phyloP scores from a whole-genome alignment of 1,139 yeast genomes.

The Candida sojae region DNA sequence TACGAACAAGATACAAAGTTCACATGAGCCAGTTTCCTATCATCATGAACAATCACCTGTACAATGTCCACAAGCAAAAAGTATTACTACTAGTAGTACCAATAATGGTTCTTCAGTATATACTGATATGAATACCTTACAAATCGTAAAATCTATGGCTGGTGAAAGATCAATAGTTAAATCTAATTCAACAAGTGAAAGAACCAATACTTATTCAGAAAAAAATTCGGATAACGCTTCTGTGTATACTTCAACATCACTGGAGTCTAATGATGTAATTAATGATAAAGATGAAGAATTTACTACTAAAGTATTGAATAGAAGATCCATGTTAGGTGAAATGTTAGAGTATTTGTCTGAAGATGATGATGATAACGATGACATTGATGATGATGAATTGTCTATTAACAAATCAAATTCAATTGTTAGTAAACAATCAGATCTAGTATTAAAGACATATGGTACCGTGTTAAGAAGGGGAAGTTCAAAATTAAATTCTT shows the following conservation, averaged over 20 bases:
- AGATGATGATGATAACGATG: conserved; percentile 15
- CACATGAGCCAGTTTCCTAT: not conserved
- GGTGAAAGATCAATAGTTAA: conserved; percentile 2
- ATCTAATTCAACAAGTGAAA: not conserved
- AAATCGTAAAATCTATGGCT: not conserved
- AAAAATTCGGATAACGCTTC: not conserved
- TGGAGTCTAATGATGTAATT: not conserved
- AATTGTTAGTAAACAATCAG: conserved; percentile 5
- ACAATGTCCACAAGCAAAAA: not conserved
- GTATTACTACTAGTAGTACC: not conserved
- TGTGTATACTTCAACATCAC: not conserved
- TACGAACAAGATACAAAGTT: not conserved
- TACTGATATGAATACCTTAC: not conserved
- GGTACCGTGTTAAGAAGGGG: conserved; percentile 11
- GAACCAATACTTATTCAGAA: not conserved
- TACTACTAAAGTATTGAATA: conserved; percentile 21
- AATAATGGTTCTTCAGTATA: conserved; percentile 1
- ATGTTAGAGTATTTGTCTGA: conserved; percentile 49
- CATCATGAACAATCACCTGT: not conserved
- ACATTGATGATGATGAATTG: not conserved
- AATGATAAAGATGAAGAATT: conserved; percentile 13
- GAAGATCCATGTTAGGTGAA: conserved; percentile 47
- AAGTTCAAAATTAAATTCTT: not conserved
- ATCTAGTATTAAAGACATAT: conserved; percentile 9
- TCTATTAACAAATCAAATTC: conserved; percentile 1